These are phyloP conservation scores for Cucurbita ficifolia DNA, from an alignment of 306 rosid genomes.

Conservation along the genomic window DNA sequence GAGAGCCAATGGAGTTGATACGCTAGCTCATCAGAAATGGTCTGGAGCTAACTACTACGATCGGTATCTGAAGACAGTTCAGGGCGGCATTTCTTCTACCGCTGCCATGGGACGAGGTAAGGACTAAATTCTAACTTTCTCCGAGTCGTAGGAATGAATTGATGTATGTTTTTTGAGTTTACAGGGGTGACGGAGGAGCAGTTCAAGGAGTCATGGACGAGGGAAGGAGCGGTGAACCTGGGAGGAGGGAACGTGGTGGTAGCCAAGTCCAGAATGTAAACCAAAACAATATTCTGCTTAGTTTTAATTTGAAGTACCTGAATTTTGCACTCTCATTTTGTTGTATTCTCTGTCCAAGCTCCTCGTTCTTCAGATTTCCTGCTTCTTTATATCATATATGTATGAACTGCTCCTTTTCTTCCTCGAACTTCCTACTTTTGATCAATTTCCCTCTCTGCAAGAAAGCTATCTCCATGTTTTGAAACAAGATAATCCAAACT, in stretches of 20 bases:
- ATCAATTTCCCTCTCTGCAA: no score
- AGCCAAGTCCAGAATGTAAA: slow-evolving; percentile 71
- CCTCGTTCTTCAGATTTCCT: no score
- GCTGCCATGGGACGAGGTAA: slow-evolving; percentile 98
- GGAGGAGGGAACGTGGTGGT: slow-evolving; percentile 38
- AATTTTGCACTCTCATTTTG: neutral
- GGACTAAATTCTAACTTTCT: neutral
- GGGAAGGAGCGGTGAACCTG: slow-evolving; percentile 48
- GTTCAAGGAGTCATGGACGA: slow-evolving; percentile 80
- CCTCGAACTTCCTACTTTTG: no score
- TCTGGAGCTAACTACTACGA: slow-evolving; percentile 93
- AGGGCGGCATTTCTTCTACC: slow-evolving; percentile 87
- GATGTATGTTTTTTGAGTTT: neutral
- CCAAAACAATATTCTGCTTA: neutral
- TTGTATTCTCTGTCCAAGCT: neutral
- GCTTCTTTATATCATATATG: neutral
- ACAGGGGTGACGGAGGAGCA: slow-evolving; percentile 95
- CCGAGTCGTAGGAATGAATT: no score
- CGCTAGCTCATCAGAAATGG: slow-evolving; percentile 98
- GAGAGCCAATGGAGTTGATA: slow-evolving; percentile 78
- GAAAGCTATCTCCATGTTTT: no score
- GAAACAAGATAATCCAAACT: no score
- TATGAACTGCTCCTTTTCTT: neutral
- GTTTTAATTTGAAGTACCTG: neutral
- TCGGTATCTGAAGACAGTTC: slow-evolving; percentile 85